Evolutionary conservation across 2,329 filamentous ascomycete species (phyloP), one percentile per base, ranked within the genome.

Genomic region (Verticillium dahliae): DNA sequence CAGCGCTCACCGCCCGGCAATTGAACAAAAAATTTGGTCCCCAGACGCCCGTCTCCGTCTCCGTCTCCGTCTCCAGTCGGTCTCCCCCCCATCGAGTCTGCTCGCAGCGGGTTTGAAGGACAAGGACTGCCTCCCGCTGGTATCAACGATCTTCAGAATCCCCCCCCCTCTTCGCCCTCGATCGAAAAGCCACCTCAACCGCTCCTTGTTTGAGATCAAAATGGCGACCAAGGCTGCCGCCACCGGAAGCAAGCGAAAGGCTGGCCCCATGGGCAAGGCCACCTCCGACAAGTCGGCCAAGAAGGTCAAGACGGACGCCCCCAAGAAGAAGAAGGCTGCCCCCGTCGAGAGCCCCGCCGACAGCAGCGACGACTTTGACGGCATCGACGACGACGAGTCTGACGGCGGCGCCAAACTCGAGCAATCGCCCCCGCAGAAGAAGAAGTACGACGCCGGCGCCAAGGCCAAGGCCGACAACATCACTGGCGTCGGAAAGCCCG

Each of bases 221-320:
- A 84, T 85, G 82, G 80, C 80, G 38, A 77, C 77, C 13, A 84
- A 81, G 70, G 70, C 71, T 62, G 73, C 77, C 60, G 74, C 75
- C 56, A 72, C 74, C 39, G 81, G 81, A 58, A 79, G 75, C 63
- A 89, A 89, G 75, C 78, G 86, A 66, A 89, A 88, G 74, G 77
- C 79, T 38, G 73, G 76, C 33, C 71, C 78, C 7, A 69, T 68
- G 38, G 71, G 72, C 39, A 85, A 82, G 71, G 73, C 77, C 55
- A 77, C 71, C 58, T 67, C 75, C 18, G 74, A 75, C 56, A 76
- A 76, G 61, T 65, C 60, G 18, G 66, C 71, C 45, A 86, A 86
- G 72, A 88, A 88, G 71, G 74, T 77, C 45, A 79, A 79, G 66
- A 69, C 81, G 4, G 70, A 57, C 31, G 66, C 68, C 11, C 67